phyloP scores from a whole-genome alignment of 352 stramenopile genomes.

The Phytophthora uliginosa region DNA sequence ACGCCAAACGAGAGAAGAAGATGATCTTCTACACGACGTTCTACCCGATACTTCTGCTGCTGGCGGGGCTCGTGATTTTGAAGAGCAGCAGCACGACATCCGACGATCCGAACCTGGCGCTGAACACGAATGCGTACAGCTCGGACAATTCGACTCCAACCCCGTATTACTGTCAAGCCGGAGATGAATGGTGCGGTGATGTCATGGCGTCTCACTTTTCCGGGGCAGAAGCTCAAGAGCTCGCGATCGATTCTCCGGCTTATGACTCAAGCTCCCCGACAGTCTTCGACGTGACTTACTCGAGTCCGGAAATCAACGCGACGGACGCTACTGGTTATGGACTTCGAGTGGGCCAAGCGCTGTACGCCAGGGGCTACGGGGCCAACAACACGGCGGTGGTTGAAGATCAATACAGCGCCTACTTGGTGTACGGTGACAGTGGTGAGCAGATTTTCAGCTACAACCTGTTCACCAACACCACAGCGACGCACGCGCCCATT shows the following conservation, averaged over 20 bases:
- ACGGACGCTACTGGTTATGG: constrained; percentile 39
- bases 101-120: constrained; percentile 35
- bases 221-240: constrained; percentile 21
- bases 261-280: constrained; percentile 45
- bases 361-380: constrained; percentile 46
- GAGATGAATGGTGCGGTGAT: constrained; percentile 27
- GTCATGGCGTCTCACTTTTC: constrained; percentile 35
- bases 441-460: constrained; percentile 50
- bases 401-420: constrained; percentile 48
- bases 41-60: constrained; percentile 30
- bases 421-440: constrained; percentile 38
- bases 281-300: constrained; percentile 54
- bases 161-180: constrained; percentile 29
- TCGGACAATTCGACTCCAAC: constrained; percentile 21
- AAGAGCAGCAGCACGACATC: constrained; percentile 30
- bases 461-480: constrained; percentile 63
- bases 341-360: constrained; percentile 42
- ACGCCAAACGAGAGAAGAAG: constrained; percentile 34
- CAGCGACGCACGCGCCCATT: constrained; percentile 43
- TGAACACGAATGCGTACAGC: constrained; percentile 22
- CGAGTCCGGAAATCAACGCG: constrained; percentile 34
- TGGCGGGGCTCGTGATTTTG: constrained; percentile 36
- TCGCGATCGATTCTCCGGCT: constrained; percentile 23
- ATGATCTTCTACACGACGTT: constrained; percentile 26
- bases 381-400: constrained; percentile 16